Percentiles rank a stretch among this genome's conserved stretches.
Evolutionary conservation across 2,329 filamentous ascomycete genomes (phyloP).

Genomic region (Fusarium acutatum): DNA sequence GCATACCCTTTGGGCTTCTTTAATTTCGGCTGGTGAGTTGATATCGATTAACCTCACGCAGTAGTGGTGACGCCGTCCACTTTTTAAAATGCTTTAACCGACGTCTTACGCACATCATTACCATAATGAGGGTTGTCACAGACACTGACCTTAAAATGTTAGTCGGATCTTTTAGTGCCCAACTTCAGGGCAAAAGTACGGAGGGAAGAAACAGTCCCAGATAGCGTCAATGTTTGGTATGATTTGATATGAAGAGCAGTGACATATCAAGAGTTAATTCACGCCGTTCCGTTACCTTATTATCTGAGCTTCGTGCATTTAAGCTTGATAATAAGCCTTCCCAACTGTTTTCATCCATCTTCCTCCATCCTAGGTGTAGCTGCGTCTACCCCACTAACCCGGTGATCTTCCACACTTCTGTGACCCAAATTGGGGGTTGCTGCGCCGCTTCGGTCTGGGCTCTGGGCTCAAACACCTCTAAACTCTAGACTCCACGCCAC

Average conservation of each 20-base stretch:
- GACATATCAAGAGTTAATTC: neutral
- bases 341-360: neutral
- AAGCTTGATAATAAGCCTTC: neutral
- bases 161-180: constrained; percentile 18
- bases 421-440: constrained; percentile 12
- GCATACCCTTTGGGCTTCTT: neutral
- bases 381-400: constrained; percentile 12
- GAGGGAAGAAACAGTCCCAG: neutral
- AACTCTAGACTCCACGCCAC: constrained; percentile 28
- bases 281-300: neutral
- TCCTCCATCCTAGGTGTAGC: neutral
- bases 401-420: constrained; percentile 19
- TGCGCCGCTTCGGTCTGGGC: constrained; percentile 22
- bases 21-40: constrained; percentile 9
- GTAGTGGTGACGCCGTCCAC: constrained; percentile 24
- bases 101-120: constrained; percentile 24
- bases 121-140: constrained; percentile 12
- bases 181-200: neutral
- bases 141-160: constrained; percentile 4
- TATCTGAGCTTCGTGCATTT: neutral
- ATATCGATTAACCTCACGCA: constrained; percentile 25
- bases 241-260: neutral
- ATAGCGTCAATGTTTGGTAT: neutral
- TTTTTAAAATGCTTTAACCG: constrained; percentile 29
- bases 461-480: constrained; percentile 13